Percentiles rank a stretch among this genome's conserved stretches.
Conservation (phyloP, 2,329 filamentous ascomycete species). For the Penicillium expansum region DNA sequence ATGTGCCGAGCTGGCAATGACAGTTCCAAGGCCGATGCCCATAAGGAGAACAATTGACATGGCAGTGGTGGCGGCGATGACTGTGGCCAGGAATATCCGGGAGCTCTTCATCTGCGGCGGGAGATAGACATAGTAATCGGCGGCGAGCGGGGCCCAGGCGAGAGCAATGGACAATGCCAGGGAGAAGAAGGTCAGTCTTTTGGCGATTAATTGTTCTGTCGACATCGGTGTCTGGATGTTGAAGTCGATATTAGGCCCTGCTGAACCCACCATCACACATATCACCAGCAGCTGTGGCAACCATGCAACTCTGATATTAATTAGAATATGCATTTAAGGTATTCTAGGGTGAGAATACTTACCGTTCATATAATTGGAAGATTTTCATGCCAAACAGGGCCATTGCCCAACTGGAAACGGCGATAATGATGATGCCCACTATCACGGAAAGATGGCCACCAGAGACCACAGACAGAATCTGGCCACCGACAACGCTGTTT, state of each 20-base stretch:
- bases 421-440: slow-evolving; percentile 40
- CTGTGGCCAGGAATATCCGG: slow-evolving; percentile 40
- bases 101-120: slow-evolving; percentile 37
- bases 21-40: slow-evolving; percentile 44
- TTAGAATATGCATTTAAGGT: not conserved
- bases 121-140: slow-evolving; percentile 48
- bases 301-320: slow-evolving; percentile 35
- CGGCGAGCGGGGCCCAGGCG: slow-evolving; percentile 36
- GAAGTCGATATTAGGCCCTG: slow-evolving; percentile 39
- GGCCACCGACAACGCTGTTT: slow-evolving; percentile 44
- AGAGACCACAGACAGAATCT: slow-evolving; percentile 44
- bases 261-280: slow-evolving; percentile 42
- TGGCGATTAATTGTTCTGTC: slow-evolving; percentile 31
- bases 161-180: slow-evolving; percentile 37
- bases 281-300: slow-evolving; percentile 44
- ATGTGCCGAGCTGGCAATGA: slow-evolving; percentile 32
- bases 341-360: slow-evolving; percentile 7
- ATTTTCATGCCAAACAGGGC: slow-evolving; percentile 43
- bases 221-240: slow-evolving; percentile 29
- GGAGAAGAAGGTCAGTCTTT: slow-evolving; percentile 39
- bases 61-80: slow-evolving; percentile 34
- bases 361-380: slow-evolving; percentile 47
- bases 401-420: slow-evolving; percentile 35
- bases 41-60: slow-evolving; percentile 39
- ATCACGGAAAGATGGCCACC: slow-evolving; percentile 39